Evolutionary conservation across 306 rosid genomes (phyloP).

Genomic region (Betula pendula): DNA sequence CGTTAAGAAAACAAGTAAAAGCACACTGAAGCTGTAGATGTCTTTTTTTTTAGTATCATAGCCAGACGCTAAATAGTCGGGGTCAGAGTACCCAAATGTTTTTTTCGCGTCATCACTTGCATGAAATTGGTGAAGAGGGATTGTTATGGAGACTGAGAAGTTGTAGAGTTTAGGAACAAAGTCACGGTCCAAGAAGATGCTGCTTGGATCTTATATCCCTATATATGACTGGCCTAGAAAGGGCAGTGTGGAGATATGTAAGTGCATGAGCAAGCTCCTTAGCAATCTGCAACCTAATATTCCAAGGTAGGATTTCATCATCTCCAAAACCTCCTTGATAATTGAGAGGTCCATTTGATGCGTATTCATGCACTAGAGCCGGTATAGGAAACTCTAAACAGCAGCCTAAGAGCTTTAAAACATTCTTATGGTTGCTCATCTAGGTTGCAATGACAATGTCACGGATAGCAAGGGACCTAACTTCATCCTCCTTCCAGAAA

Average conservation of each 20-base stretch:
- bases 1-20: neutral
- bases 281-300: neutral
- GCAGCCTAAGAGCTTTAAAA: neutral
- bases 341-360: neutral
- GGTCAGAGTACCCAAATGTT: neutral
- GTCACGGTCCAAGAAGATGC: neutral
- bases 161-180: neutral
- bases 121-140: neutral
- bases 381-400: neutral
- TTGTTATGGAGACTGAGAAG: neutral
- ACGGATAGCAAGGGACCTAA: neutral
- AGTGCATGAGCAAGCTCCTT: slow-evolving; percentile 10
- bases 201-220: neutral
- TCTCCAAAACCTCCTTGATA: slow-evolving; percentile 9
- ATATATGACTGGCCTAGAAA: neutral
- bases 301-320: neutral
- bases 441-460: neutral
- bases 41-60: neutral
- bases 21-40: slow-evolving; percentile 1
- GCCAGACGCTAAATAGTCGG: neutral
- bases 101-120: neutral
- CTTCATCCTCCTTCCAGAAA: neutral
- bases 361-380: neutral
- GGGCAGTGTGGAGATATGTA: neutral
- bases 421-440: neutral